These are phyloP conservation scores for Diddensiella transvaalensis DNA, from an alignment of 805 yeast species.

Conservation along the genomic window DNA sequence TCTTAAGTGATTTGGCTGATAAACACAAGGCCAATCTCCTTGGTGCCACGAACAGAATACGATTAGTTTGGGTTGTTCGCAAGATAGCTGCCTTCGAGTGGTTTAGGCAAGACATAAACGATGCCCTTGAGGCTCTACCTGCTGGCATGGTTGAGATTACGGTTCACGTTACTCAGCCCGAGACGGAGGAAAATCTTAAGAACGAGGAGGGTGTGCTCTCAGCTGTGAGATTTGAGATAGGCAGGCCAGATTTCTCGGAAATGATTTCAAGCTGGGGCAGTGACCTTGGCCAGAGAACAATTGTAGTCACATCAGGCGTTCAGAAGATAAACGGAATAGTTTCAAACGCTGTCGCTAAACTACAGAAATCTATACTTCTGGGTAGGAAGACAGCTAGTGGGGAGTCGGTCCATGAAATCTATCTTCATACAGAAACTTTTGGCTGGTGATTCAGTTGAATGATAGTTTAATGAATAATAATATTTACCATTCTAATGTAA, in stretches of 20 bases:
- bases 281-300: slow-evolving; percentile 13
- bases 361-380: slow-evolving; percentile 13
- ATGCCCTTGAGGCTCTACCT: slow-evolving; percentile 3
- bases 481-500: neutral
- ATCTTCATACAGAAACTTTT: slow-evolving; percentile 17
- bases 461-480: neutral
- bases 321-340: slow-evolving; percentile 9
- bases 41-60: slow-evolving; percentile 4
- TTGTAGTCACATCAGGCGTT: slow-evolving; percentile 17
- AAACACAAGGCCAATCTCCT: neutral
- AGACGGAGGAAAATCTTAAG: neutral
- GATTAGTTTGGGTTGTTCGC: slow-evolving; percentile 19
- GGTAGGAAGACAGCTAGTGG: slow-evolving; percentile 11
- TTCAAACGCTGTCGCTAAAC: slow-evolving; percentile 15
- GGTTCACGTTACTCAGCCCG: slow-evolving; percentile 9
- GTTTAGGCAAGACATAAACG: slow-evolving; percentile 11
- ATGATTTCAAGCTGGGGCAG: slow-evolving; percentile 10
- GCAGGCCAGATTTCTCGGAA: slow-evolving; percentile 10
- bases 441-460: neutral
- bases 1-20: slow-evolving; percentile 9
- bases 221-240: neutral
- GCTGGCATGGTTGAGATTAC: slow-evolving; percentile 5
- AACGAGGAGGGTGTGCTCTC: neutral
- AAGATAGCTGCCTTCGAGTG: slow-evolving; percentile 9
- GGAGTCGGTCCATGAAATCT: slow-evolving; percentile 14